phyloP scores from a whole-genome alignment of 1,284 basidiomycete genomes.

The Austroboletus novae-zelandiae region DNA sequence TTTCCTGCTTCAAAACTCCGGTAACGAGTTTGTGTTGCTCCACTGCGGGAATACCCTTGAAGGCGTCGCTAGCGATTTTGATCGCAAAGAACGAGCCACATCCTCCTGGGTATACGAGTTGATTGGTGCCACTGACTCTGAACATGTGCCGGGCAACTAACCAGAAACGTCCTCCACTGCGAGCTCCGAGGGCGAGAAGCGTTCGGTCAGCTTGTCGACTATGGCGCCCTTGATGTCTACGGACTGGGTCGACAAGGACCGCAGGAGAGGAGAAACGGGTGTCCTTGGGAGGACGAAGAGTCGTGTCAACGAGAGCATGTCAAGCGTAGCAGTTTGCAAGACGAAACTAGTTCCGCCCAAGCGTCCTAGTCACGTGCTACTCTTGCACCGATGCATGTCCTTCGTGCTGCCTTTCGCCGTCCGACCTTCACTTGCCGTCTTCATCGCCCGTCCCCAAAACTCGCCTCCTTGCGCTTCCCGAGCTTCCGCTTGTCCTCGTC shows the following conservation, averaged over 20 bases:
- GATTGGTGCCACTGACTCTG: background rate
- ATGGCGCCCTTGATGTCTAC: slow-evolving; percentile 45
- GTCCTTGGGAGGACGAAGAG: slow-evolving; percentile 19
- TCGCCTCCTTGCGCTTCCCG: slow-evolving; percentile 19
- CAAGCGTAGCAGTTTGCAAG: too few species aligned
- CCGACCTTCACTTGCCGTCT: too few species aligned
- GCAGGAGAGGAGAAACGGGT: slow-evolving; percentile 7
- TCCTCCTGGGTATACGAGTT: slow-evolving; percentile 61
- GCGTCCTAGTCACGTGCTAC: slow-evolving; percentile 19
- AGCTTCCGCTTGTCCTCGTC: slow-evolving; percentile 44
- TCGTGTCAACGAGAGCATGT: slow-evolving; percentile 28
- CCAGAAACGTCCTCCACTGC: slow-evolving; percentile 90
- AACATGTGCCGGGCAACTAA: slow-evolving; percentile 33
- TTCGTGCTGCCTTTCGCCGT: slow-evolving; percentile 19
- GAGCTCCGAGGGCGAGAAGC: slow-evolving; percentile 73
- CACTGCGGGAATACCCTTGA: slow-evolving; percentile 84
- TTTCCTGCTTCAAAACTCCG: slow-evolving; percentile 84
- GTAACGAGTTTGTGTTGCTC: slow-evolving; percentile 96
- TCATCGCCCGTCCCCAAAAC: background rate
- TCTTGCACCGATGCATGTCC: slow-evolving; percentile 16
- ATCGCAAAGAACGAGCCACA: slow-evolving; percentile 98
- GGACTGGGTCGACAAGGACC: slow-evolving; percentile 26
- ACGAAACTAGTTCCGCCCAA: too few species aligned
- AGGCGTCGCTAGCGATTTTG: slow-evolving; percentile 77
- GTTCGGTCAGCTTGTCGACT: slow-evolving; percentile 66